Evolutionary conservation across 805 yeast genomes (phyloP).

Genomic region (Saturnispora sekii): DNA sequence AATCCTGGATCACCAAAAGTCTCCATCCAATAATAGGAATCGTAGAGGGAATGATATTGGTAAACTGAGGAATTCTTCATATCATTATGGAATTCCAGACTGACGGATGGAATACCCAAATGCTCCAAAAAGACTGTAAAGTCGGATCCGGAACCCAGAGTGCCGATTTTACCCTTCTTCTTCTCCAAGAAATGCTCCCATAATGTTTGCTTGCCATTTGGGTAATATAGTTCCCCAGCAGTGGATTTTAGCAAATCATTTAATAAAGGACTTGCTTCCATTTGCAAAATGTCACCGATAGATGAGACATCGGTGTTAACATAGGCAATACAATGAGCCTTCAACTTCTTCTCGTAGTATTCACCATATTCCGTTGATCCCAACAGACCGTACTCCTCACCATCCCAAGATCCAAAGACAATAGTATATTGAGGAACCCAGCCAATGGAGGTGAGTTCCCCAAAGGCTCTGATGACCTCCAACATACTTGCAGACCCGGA

Average conservation of each 20-base stretch:
- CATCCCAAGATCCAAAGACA: conserved; percentile 72
- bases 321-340: conserved; percentile 50
- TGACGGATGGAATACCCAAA: conserved; percentile 51
- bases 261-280: conserved; percentile 53
- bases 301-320: conserved; percentile 61
- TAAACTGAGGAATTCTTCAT: conserved; percentile 46
- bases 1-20: conserved; percentile 54
- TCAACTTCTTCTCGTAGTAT: conserved; percentile 37
- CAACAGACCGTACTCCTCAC: conserved; percentile 59
- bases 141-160: conserved; percentile 66
- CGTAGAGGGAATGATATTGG: conserved; percentile 71
- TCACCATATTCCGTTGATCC: conserved; percentile 80
- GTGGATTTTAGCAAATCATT: conserved; percentile 35
- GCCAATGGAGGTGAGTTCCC: conserved; percentile 40
- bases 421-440: conserved; percentile 72
- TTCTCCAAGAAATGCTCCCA: conserved; percentile 29
- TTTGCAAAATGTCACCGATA: conserved; percentile 41
- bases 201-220: conserved; percentile 27
- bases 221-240: conserved; percentile 38
- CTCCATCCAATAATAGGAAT: conserved; percentile 64
- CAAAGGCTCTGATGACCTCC: conserved; percentile 54
- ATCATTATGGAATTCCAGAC: conserved; percentile 40
- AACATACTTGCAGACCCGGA: conserved; percentile 58
- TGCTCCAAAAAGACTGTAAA: conserved; percentile 53
- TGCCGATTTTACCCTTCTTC: conserved; percentile 28